phyloP scores from a whole-genome alignment of 148 eudicot genomes.

The Diospyros lotus region DNA sequence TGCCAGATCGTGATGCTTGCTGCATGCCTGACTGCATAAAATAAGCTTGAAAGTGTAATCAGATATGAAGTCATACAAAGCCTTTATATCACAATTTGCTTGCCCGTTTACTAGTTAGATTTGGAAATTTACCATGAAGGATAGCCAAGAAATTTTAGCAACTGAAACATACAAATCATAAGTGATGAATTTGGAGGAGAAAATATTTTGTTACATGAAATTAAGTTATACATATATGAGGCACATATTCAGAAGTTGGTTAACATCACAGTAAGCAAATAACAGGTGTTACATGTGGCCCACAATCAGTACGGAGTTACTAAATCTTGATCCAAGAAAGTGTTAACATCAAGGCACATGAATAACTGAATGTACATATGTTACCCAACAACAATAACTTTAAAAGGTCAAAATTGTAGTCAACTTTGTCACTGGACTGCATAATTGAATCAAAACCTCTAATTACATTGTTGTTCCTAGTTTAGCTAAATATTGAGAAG shows the following conservation, averaged over 20 bases:
- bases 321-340: too few species aligned
- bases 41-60: neutral
- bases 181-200: constrained; percentile 2
- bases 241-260: too few species aligned
- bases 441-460: neutral
- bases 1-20: constrained; percentile 50
- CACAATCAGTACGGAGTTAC: too few species aligned
- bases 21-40: constrained; percentile 31
- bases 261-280: too few species aligned
- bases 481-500: neutral
- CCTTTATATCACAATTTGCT: neutral
- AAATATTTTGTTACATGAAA: neutral
- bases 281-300: too few species aligned
- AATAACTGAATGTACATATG: neutral
- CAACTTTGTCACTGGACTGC: neutral
- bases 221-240: too few species aligned
- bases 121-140: neutral
- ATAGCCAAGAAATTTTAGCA: neutral
- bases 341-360: too few species aligned
- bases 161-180: neutral
- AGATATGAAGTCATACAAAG: neutral
- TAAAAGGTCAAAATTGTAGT: too few species aligned
- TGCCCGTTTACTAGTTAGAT: neutral
- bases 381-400: neutral
- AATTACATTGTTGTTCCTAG: neutral